phyloP scores from a whole-genome alignment of 2,329 filamentous ascomycete genomes.

The Rosellinia necatrix region DNA sequence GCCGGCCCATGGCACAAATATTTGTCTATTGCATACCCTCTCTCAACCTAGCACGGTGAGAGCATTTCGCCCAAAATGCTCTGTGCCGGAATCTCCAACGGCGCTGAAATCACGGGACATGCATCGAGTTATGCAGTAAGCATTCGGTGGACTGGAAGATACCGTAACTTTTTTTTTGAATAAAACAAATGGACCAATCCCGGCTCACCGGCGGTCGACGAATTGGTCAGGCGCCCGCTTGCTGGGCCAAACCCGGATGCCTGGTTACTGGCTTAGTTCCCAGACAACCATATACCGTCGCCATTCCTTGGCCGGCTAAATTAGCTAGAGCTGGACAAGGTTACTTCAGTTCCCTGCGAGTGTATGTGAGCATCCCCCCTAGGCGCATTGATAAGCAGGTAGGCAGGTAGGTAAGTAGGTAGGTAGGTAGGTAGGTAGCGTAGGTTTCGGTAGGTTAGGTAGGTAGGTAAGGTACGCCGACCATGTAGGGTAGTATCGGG shows the following conservation, averaged over 20 bases:
- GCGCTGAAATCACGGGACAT: slow-evolving; percentile 26
- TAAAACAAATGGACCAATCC: slow-evolving; percentile 14
- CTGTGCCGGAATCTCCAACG: too few relatives aligned
- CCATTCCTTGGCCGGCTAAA: slow-evolving; percentile 10
- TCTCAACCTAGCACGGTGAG: too few relatives aligned
- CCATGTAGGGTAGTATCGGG: background rate
- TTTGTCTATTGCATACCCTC: too few relatives aligned
- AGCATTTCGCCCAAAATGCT: too few relatives aligned
- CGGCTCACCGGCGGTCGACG: slow-evolving; percentile 9
- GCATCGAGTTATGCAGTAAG: slow-evolving; percentile 24
- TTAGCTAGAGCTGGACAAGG: slow-evolving; percentile 2
- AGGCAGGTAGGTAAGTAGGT: background rate
- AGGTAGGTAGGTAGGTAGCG: background rate
- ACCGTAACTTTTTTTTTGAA: background rate
- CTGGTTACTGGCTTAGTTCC: slow-evolving; percentile 17
- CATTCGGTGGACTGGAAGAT: slow-evolving; percentile 17
- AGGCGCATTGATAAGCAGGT: too few relatives aligned
- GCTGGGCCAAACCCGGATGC: slow-evolving; percentile 16
- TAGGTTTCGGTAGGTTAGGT: background rate
- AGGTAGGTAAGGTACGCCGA: background rate
- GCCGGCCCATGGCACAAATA: too few relatives aligned
- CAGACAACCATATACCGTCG: background rate
- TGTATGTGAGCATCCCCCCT: background rate
- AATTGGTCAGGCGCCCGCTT: slow-evolving; percentile 24
- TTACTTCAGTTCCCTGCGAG: background rate